Percentiles rank a stretch among this genome's conserved stretches.
Conservation (phyloP, 768 basidiomycete genomes). For the Tricholoma bakamatsutake region DNA sequence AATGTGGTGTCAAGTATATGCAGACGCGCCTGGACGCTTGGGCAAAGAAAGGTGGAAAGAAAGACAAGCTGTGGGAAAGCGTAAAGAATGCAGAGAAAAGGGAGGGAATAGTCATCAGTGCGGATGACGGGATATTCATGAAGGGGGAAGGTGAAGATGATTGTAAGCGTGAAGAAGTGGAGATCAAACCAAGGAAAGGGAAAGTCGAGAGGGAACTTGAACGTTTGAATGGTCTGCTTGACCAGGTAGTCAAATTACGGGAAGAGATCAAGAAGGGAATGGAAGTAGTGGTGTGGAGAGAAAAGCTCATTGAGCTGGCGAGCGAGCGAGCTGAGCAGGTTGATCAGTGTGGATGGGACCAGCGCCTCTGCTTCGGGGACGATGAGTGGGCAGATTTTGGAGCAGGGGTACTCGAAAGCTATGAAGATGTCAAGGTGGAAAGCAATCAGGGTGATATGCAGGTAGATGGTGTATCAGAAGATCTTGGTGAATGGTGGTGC, state of each 20-base stretch:
- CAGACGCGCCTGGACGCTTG: constrained; percentile 56
- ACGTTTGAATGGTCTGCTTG: constrained; percentile 47
- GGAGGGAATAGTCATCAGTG: constrained; percentile 61
- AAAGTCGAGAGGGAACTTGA: constrained; percentile 53
- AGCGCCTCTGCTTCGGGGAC: constrained; percentile 77
- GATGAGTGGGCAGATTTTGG: constrained; percentile 73
- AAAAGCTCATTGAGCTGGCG: constrained; percentile 61
- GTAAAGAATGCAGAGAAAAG: constrained; percentile 65
- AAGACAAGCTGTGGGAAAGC: constrained; percentile 63
- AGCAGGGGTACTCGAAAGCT: constrained; percentile 61
- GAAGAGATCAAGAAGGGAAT: constrained; percentile 64
- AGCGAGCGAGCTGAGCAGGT: constrained; percentile 57
- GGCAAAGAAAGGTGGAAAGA: constrained; percentile 57
- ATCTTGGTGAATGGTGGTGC: constrained; percentile 73
- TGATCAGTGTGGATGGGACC: constrained; percentile 85
- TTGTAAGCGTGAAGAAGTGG: constrained; percentile 18
- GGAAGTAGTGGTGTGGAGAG: constrained; percentile 67
- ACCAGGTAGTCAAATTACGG: constrained; percentile 51
- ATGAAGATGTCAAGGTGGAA: constrained; percentile 41
- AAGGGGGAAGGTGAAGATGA: constrained; percentile 20
- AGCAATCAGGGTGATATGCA: constrained; percentile 33
- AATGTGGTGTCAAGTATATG: constrained; percentile 77
- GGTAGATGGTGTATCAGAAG: constrained; percentile 33
- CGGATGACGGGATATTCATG: constrained; percentile 21
- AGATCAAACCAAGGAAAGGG: constrained; percentile 27